Evolutionary conservation across 768 basidiomycete genomes (phyloP).

Genomic region (Xerocomellus chrysenteron): DNA sequence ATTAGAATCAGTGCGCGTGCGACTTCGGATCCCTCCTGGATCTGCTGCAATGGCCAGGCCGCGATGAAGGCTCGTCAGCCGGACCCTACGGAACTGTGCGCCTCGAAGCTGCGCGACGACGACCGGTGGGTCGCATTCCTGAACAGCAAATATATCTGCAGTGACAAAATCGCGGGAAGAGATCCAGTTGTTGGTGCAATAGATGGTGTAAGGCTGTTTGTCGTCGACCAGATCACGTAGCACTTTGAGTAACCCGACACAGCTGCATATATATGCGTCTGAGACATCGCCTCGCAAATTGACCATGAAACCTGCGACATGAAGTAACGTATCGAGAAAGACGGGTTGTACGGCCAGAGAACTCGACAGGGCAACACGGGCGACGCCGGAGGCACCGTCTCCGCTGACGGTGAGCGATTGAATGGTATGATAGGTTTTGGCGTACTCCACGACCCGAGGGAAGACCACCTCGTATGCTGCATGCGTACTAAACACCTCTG

Average conservation of each 20-base stretch:
- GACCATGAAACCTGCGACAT: slow-evolving; percentile 67
- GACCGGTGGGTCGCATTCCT: slow-evolving; percentile 31
- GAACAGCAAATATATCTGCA: slow-evolving; percentile 53
- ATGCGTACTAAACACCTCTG: slow-evolving; percentile 53
- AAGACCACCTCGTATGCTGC: slow-evolving; percentile 67
- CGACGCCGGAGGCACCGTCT: slow-evolving; percentile 51
- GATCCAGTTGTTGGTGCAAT: slow-evolving; percentile 47
- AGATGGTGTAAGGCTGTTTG: slow-evolving; percentile 46
- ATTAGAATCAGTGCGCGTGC: slow-evolving; percentile 29
- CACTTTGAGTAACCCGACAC: slow-evolving; percentile 48
- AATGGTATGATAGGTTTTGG: slow-evolving; percentile 56
- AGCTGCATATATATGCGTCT: slow-evolving; percentile 64
- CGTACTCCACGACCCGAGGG: slow-evolving; percentile 66
- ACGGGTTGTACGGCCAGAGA: slow-evolving; percentile 49
- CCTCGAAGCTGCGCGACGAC: slow-evolving; percentile 58
- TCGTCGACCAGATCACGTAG: slow-evolving; percentile 44
- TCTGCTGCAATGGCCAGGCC: slow-evolving; percentile 40
- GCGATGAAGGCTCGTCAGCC: slow-evolving; percentile 47
- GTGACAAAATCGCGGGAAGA: slow-evolving; percentile 46
- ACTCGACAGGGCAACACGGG: slow-evolving; percentile 44
- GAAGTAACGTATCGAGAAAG: slow-evolving; percentile 67
- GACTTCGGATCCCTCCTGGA: slow-evolving; percentile 2
- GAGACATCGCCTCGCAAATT: slow-evolving; percentile 52
- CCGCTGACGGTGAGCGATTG: slow-evolving; percentile 49
- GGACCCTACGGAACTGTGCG: slow-evolving; percentile 59